phyloP scores from a whole-genome alignment of 805 yeast species.

The Candida pseudofarinosa region DNA sequence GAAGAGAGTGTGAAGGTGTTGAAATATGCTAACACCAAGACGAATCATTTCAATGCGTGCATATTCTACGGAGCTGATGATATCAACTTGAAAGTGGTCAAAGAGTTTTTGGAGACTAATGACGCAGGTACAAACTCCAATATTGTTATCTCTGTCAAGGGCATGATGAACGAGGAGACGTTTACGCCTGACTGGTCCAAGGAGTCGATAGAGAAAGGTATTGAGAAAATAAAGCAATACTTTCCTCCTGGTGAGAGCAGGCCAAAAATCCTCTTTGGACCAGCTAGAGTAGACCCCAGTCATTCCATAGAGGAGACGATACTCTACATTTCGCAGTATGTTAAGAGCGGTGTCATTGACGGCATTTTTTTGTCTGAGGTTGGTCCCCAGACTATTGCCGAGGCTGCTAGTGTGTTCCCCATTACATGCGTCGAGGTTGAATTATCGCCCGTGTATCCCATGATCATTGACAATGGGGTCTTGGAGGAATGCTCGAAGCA shows the following conservation, averaged over 20 bases:
- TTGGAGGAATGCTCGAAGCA: slow-evolving; percentile 54
- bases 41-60: slow-evolving; percentile 64
- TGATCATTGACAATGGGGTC: slow-evolving; percentile 59
- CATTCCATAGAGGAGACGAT: slow-evolving; percentile 59
- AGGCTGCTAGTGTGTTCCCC: slow-evolving; percentile 54
- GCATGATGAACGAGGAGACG: slow-evolving; percentile 43
- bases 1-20: slow-evolving; percentile 53
- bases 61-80: slow-evolving; percentile 65
- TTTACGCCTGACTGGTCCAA: slow-evolving; percentile 47
- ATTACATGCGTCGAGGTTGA: slow-evolving; percentile 75
- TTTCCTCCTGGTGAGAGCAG: slow-evolving; percentile 27
- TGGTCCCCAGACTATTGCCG: slow-evolving; percentile 53
- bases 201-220: slow-evolving; percentile 44
- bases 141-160: slow-evolving; percentile 64
- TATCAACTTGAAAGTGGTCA: slow-evolving; percentile 53
- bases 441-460: slow-evolving; percentile 65
- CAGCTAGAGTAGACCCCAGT: slow-evolving; percentile 62
- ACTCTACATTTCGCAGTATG: slow-evolving; percentile 50
- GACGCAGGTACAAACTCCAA: slow-evolving; percentile 52
- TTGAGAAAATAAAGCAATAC: slow-evolving; percentile 37
- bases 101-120: slow-evolving; percentile 47
- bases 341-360: slow-evolving; percentile 61
- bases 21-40: slow-evolving; percentile 41
- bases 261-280: slow-evolving; percentile 52
- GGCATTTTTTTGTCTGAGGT: slow-evolving; percentile 77